These are phyloP conservation scores for Epichloe glyceriae DNA, from an alignment of 2,329 filamentous ascomycete species.

Conservation along the genomic window DNA sequence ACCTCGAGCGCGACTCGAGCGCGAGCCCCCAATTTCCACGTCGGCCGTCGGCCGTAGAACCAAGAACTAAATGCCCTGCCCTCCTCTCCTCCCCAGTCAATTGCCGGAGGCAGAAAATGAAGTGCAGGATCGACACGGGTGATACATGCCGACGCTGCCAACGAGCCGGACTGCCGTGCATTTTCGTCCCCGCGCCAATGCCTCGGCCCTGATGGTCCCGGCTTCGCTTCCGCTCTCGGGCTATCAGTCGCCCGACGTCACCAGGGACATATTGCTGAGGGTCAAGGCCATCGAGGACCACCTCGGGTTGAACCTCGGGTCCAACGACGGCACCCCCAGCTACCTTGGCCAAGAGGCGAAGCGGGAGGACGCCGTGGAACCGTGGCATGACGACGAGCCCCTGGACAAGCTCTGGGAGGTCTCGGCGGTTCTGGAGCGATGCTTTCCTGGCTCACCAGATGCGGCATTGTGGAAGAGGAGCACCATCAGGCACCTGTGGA, in stretches of 20 bases:
- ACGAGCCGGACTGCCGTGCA: slow-evolving; percentile 22
- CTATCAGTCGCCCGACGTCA: not conserved
- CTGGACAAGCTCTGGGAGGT: slow-evolving; percentile 3
- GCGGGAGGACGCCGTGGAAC: not conserved
- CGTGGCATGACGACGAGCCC: slow-evolving; percentile 2
- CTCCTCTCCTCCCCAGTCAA: slow-evolving; percentile 10
- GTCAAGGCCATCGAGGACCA: slow-evolving; percentile 4
- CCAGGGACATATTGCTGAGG: slow-evolving; percentile 1
- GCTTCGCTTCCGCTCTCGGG: slow-evolving; percentile 8
- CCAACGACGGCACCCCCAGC: not conserved
- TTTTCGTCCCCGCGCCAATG: slow-evolving; percentile 27
- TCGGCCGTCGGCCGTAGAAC: not conserved
- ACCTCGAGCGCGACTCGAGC: not conserved
- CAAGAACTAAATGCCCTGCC: not conserved
- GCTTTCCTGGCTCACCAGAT: not conserved
- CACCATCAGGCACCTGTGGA: slow-evolving; percentile 2
- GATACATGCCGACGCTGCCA: slow-evolving; percentile 21
- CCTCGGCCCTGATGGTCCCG: slow-evolving; percentile 7
- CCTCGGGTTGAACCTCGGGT: not conserved
- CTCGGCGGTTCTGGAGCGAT: slow-evolving; percentile 1
- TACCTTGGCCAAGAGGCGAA: not conserved
- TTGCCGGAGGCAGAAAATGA: slow-evolving; percentile 22
- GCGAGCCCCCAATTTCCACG: not conserved
- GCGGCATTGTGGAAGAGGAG: not conserved
- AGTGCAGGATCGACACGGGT: slow-evolving; percentile 22